A percentile compares a stretch with the other conserved stretches of the same genome.
phyloP scores from a whole-genome alignment of 805 yeast genomes.

The Starmera caribaea region DNA sequence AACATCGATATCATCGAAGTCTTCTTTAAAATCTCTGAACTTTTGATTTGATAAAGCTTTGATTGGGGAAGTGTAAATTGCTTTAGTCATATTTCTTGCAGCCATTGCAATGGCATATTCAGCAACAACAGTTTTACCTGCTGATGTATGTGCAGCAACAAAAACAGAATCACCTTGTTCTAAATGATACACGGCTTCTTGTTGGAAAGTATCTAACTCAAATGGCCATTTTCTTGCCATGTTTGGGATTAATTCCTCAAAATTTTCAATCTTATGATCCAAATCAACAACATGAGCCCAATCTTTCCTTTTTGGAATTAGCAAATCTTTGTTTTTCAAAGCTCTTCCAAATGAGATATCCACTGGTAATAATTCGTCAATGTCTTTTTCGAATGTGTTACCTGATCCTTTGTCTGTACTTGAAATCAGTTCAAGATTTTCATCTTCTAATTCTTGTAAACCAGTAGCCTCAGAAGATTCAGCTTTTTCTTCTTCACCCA shows the following conservation, averaged over 20 bases:
- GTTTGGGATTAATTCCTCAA: conserved; percentile 79
- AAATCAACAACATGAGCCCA: conserved; percentile 97
- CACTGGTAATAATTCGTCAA: conserved; percentile 42
- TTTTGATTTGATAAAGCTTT: conserved; percentile 87
- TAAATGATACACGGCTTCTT: conserved; percentile 91
- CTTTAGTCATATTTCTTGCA: conserved; percentile 88
- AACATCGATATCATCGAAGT: conserved; percentile 74
- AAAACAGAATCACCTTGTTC: conserved; percentile 98
- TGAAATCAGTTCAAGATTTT: conserved; percentile 2
- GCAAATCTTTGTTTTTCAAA: conserved; percentile 11
- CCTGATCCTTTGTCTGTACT: neutral
- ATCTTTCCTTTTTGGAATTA: conserved; percentile 33
- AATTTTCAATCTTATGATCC: conserved; percentile 74
- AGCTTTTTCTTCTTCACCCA: conserved; percentile 2
- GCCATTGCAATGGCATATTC: conserved; percentile 99
- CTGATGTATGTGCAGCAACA: conserved; percentile 98
- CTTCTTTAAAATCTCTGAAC: conserved; percentile 76
- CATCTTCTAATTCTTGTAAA: conserved; percentile 12
- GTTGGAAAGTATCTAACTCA: conserved; percentile 88
- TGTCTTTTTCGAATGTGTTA: conserved; percentile 23
- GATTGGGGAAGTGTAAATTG: conserved; percentile 93
- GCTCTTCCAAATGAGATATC: conserved; percentile 38
- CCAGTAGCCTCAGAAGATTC: neutral
- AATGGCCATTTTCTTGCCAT: conserved; percentile 95
- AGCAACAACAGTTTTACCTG: conserved; percentile 97